Base-by-base conservation (phyloP, 2,329 filamentous ascomycete species). In the Botryotinia calthae region DNA sequence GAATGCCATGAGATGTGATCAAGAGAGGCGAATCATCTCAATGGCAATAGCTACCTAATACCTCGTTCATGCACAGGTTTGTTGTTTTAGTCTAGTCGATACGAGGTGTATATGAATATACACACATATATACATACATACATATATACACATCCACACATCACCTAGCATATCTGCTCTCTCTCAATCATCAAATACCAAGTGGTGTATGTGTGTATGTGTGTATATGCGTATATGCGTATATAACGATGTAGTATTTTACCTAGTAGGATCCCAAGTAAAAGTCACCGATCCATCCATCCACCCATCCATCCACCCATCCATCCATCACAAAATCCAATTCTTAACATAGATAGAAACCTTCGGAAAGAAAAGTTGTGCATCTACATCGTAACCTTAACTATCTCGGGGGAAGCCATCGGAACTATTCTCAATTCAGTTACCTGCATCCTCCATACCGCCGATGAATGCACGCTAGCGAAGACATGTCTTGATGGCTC, bases 401-500 rank as follows among this genome's bases (percentile, higher is more conserved):
- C 51, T 28, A 28, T n/a, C n/a, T 28, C 12, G 51, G 51, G n/a
- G 51, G n/a, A 0, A 51, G 25, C 64, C 42, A 14, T 54, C 46
- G 37, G 64, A 14, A 22, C 34, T 48, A 22, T 14, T 51, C 56
- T 12, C 14, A 14, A 70, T 61, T 1, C 8, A 3, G 68, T 40
- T 70, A 66, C 63, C 1, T 25, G 34, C 63, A 34, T 20, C 8
- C 16, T 9, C 42, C 62, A 61, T 61, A 25, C 42, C 37, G 34
- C 25, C 37, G 16, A 48, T 46, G 34, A 9, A 46, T 28, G 4
- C 4, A 40, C 16, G 28, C 59, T 58, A 58, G 28, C n/a, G 31
- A 66, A 66, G 70, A 51, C 51, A 62, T 70, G 56, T 61, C 51
- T 70, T 16, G 56, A 48, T 37, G 37, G 37, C 37, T 9, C 37